Evolutionary conservation across 148 eudicot species (phyloP).

Genomic region (Limonium bicolor): DNA sequence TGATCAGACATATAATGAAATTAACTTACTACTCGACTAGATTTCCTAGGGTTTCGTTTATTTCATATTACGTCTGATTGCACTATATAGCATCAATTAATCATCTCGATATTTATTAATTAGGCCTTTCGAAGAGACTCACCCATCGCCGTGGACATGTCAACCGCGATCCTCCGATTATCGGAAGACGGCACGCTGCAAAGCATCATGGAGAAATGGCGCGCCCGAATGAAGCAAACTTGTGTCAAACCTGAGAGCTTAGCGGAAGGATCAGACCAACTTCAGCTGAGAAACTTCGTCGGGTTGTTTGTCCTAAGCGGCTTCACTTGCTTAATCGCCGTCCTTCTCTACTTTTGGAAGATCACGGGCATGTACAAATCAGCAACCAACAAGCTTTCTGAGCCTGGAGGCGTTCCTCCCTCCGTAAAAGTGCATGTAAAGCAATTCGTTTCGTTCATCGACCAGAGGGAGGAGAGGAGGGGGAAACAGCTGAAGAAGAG

Average conservation of each 20-base stretch:
- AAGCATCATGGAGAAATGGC: conserved; percentile 16
- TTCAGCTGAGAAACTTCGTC: conserved; percentile 14
- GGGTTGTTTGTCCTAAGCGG: conserved; percentile 16
- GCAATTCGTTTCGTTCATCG: conserved; percentile 20
- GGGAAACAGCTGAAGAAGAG: conserved; percentile 15
- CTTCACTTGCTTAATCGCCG: conserved; percentile 10
- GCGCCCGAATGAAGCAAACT: conserved; percentile 4
- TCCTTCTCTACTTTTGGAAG: conserved; percentile 15
- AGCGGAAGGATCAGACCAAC: conserved; percentile 11
- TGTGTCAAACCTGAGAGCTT: not conserved
- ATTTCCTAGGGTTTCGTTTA: not conserved
- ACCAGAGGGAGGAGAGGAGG: conserved; percentile 20
- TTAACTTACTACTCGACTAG: not conserved
- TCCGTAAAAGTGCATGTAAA: conserved; percentile 12
- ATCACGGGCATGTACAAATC: conserved; percentile 13
- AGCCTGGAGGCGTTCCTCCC: conserved; percentile 14
- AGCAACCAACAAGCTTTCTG: conserved; percentile 9
- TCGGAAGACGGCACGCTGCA: conserved; percentile 27
- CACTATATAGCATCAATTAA: no score
- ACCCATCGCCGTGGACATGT: conserved; percentile 30
- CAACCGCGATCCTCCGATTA: conserved; percentile 27
- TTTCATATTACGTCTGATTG: no score
- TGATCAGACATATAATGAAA: no score
- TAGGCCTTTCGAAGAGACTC: conserved; percentile 39
- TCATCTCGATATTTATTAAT: not conserved